Evolutionary conservation across 129 eudicot genomes (phyloP).

Genomic region (Mikania micrantha): DNA sequence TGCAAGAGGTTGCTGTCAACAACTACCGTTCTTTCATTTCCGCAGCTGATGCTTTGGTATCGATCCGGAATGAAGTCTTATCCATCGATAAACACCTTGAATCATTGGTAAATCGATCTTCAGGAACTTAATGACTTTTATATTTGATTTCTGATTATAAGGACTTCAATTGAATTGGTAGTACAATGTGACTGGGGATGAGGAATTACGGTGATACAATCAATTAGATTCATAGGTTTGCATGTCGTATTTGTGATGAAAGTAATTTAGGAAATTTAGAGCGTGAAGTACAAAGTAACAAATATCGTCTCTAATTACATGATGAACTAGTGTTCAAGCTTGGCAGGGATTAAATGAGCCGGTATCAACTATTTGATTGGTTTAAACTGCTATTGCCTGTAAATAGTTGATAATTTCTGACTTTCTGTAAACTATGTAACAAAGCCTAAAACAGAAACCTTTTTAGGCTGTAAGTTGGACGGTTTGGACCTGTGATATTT

Average conservation of each 20-base stretch:
- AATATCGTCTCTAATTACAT: not conserved
- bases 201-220: not conserved
- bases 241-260: slow-evolving; percentile 2
- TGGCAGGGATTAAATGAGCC: not conserved
- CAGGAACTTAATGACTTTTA: not conserved
- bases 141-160: not conserved
- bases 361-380: not conserved
- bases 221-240: slow-evolving; percentile 1
- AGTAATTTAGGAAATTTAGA: not conserved
- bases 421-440: not conserved
- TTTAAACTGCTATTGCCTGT: not conserved
- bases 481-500: not conserved
- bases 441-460: not conserved
- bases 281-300: not conserved
- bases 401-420: too few species aligned
- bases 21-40: slow-evolving; percentile 93
- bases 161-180: not conserved
- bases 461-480: not conserved
- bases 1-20: slow-evolving; percentile 96
- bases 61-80: slow-evolving; percentile 71
- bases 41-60: slow-evolving; percentile 87
- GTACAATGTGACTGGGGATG: not conserved
- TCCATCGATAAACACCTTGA: slow-evolving; percentile 85
- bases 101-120: slow-evolving; percentile 47
- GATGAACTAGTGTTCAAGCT: too few species aligned